Evolutionary conservation across 176 grass and related monocot genomes (phyloP).

Genomic region (Phoenix dactylifera): DNA sequence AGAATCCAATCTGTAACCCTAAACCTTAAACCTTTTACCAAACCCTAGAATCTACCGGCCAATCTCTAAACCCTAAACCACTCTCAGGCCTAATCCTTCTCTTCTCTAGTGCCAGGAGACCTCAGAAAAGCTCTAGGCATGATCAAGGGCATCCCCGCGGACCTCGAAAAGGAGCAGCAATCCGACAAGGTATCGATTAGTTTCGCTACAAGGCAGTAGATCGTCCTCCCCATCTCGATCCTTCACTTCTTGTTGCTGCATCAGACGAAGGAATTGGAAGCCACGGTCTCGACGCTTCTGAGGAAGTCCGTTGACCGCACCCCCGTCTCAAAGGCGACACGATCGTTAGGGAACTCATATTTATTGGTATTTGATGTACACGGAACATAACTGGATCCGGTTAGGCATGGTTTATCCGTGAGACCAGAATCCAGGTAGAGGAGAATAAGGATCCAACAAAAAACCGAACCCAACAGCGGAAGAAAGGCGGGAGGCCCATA

Average conservation of each 20-base stretch:
- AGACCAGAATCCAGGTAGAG: too few relatives aligned
- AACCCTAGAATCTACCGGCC: too few relatives aligned
- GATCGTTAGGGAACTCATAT: slow-evolving; percentile 35
- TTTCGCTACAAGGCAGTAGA: neutral
- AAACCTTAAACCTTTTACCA: slow-evolving; percentile 6
- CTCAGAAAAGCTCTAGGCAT: slow-evolving; percentile 42
- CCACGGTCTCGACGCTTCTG: slow-evolving; percentile 7
- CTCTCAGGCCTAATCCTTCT: neutral
- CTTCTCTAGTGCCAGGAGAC: slow-evolving; percentile 38
- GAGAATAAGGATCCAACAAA: too few relatives aligned
- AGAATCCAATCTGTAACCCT: slow-evolving; percentile 26
- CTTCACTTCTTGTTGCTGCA: neutral
- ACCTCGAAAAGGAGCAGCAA: slow-evolving; percentile 46
- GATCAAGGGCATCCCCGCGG: slow-evolving; percentile 53
- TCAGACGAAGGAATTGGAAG: slow-evolving; percentile 57
- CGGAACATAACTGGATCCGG: too few relatives aligned
- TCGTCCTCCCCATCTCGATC: slow-evolving; percentile 4
- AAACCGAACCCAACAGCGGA: too few relatives aligned
- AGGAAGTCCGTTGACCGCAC: slow-evolving; percentile 50
- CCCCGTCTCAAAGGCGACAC: slow-evolving; percentile 38
- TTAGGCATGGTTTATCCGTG: too few relatives aligned
- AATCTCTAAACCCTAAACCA: slow-evolving; percentile 26
- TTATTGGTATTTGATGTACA: too few relatives aligned
- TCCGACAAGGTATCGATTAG: slow-evolving; percentile 30
- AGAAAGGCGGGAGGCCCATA: too few relatives aligned